These are phyloP conservation scores for Akebia trifoliata DNA, from an alignment of 164 flowering plant genomes.

Conservation along the genomic window DNA sequence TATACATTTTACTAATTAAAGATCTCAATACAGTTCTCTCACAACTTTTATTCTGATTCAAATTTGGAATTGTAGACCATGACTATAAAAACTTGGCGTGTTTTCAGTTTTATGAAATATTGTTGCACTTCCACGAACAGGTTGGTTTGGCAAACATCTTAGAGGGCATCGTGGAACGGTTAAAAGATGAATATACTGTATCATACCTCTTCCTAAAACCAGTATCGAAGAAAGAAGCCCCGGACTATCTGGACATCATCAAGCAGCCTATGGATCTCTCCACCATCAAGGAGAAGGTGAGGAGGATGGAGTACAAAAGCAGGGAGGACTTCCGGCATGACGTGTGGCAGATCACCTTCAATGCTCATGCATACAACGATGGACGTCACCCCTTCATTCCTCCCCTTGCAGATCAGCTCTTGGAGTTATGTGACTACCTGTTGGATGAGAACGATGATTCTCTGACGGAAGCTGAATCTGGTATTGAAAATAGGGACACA, in stretches of 20 bases:
- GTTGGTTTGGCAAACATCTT: conserved; percentile 83
- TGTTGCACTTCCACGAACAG: conserved; percentile 25
- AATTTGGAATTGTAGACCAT: no score
- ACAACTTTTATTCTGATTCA: no score
- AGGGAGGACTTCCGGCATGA: conserved; percentile 80
- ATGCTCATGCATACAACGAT: conserved; percentile 81
- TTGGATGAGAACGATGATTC: conserved; percentile 32
- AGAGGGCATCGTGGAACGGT: conserved; percentile 63
- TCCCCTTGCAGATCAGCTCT: conserved; percentile 89
- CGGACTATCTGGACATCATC: conserved; percentile 69
- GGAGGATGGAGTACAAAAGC: conserved; percentile 70
- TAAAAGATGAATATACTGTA: conserved; percentile 41
- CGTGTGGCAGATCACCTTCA: conserved; percentile 73
- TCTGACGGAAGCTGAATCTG: conserved; percentile 70
- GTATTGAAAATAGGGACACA: conserved; percentile 30
- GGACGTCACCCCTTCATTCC: conserved; percentile 82
- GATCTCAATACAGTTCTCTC: no score
- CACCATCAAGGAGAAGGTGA: conserved; percentile 75
- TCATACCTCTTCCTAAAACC: conserved; percentile 84
- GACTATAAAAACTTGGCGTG: background rate
- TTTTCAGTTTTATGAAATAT: no score
- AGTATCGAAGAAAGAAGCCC: conserved; percentile 86
- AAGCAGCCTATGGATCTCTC: conserved; percentile 84
- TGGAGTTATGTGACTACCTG: conserved; percentile 76
- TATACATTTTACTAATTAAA: no score